Conservation (phyloP, 352 stramenopile species). For the Phytophthora quininea region DNA sequence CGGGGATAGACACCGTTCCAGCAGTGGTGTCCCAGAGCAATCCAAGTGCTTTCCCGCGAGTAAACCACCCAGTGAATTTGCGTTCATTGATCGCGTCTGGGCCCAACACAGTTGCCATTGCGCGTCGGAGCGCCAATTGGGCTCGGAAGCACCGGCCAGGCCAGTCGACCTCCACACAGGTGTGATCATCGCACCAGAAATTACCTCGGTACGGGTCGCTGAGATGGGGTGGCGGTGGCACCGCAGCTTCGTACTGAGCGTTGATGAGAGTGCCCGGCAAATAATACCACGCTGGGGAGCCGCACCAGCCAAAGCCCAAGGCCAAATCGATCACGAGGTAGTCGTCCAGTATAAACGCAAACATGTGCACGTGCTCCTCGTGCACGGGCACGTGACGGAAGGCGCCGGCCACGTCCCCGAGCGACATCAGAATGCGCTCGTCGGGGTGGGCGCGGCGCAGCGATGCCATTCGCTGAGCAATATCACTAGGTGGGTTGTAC, state of each 20-base stretch:
- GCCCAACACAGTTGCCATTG: too few relatives aligned
- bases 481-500: constrained; percentile 11
- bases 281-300: not conserved
- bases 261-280: not conserved
- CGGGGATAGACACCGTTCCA: too few relatives aligned
- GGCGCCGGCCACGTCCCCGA: constrained; percentile 6
- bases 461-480: constrained; percentile 3
- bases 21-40: too few relatives aligned
- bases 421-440: constrained; percentile 9
- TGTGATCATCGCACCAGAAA: too few relatives aligned
- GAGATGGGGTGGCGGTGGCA: too few relatives aligned
- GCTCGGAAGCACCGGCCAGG: too few relatives aligned
- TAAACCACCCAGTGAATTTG: too few relatives aligned
- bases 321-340: constrained; percentile 9
- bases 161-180: too few relatives aligned
- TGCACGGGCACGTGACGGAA: constrained; percentile 10
- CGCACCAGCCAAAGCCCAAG: not conserved
- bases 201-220: too few relatives aligned
- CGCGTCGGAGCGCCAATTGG: too few relatives aligned
- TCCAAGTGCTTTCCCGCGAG: too few relatives aligned
- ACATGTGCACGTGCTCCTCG: constrained; percentile 11
- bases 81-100: too few relatives aligned
- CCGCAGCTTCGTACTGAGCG: not conserved
- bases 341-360: constrained; percentile 10
- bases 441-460: constrained; percentile 2